phyloP scores from a whole-genome alignment of 805 yeast genomes.

The Millerozyma miso region DNA sequence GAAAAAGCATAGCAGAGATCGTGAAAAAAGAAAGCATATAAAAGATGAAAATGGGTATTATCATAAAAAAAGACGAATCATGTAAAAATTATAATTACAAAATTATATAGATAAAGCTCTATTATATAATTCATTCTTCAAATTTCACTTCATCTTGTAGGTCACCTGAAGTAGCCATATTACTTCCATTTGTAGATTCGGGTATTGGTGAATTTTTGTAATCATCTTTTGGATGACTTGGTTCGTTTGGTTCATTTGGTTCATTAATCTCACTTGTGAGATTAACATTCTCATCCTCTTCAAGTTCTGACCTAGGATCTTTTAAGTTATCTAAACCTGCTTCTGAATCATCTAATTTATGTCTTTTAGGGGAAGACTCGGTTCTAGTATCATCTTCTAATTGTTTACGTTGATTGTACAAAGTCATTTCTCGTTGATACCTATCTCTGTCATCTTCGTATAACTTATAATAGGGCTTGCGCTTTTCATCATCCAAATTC shows the following conservation, averaged over 20 bases:
- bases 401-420: slow-evolving; percentile 35
- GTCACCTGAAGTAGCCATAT: not conserved
- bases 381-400: slow-evolving; percentile 6
- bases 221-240: not conserved
- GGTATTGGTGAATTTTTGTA: not conserved
- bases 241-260: not conserved
- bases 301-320: slow-evolving; percentile 1
- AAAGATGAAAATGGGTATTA: slow-evolving; percentile 77
- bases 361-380: slow-evolving; percentile 6
- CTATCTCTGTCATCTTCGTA: slow-evolving; percentile 77
- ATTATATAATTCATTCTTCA: not conserved
- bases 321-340: not conserved
- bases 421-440: slow-evolving; percentile 68
- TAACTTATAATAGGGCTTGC: slow-evolving; percentile 67
- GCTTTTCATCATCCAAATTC: slow-evolving; percentile 58
- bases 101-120: not conserved
- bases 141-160: not conserved
- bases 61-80: slow-evolving; percentile 53
- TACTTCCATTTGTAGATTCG: not conserved
- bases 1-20: slow-evolving; percentile 67
- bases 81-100: slow-evolving; percentile 6
- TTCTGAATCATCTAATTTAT: slow-evolving; percentile 10
- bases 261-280: not conserved
- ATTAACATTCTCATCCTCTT: not conserved
- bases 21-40: slow-evolving; percentile 72